A percentile compares a stretch with the other conserved stretches of the same genome.
These are phyloP conservation scores for Diaporthe sp. DNA, from an alignment of 2,329 filamentous ascomycete species.

Conservation along the genomic window DNA sequence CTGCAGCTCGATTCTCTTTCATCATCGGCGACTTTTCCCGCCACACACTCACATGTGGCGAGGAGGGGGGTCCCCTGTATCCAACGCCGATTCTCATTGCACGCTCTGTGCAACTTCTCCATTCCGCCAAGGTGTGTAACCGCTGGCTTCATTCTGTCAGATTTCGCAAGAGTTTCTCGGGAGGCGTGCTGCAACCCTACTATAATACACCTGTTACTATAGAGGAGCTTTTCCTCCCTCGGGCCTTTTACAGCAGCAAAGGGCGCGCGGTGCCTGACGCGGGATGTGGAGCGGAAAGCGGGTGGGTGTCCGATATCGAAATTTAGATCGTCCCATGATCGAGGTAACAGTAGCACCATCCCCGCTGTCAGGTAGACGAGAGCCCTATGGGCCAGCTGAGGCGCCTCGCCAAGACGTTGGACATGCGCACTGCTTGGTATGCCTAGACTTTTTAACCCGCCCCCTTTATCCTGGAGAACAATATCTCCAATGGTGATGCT, in stretches of 20 bases:
- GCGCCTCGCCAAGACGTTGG: slow-evolving; percentile 9
- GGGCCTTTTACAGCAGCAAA: not conserved
- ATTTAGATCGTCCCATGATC: slow-evolving; percentile 27
- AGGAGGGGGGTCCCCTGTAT: not conserved
- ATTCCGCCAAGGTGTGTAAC: slow-evolving; percentile 12
- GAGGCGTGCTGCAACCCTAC: not conserved
- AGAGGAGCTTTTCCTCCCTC: not conserved
- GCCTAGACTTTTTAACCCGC: not conserved
- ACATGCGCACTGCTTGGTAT: not conserved
- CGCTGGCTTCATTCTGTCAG: not conserved
- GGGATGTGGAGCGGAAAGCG: slow-evolving; percentile 20
- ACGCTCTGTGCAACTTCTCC: not conserved
- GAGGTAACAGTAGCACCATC: slow-evolving; percentile 5
- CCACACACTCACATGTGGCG: slow-evolving; percentile 4
- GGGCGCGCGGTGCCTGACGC: slow-evolving; percentile 22
- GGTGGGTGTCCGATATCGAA: slow-evolving; percentile 15
- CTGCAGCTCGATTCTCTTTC: not conserved
- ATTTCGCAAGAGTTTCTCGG: not conserved
- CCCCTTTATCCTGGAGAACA: not conserved
- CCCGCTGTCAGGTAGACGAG: slow-evolving; percentile 6
- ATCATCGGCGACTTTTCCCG: slow-evolving; percentile 25
- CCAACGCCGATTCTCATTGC: slow-evolving; percentile 6
- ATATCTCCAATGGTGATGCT: not conserved
- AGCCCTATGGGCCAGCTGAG: slow-evolving; percentile 14
- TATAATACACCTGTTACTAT: no score